Percentiles rank a stretch among this genome's conserved stretches.
These are phyloP conservation scores for Kwoniella sp. DNA, from an alignment of 768 basidiomycete genomes.

Conservation along the genomic window DNA sequence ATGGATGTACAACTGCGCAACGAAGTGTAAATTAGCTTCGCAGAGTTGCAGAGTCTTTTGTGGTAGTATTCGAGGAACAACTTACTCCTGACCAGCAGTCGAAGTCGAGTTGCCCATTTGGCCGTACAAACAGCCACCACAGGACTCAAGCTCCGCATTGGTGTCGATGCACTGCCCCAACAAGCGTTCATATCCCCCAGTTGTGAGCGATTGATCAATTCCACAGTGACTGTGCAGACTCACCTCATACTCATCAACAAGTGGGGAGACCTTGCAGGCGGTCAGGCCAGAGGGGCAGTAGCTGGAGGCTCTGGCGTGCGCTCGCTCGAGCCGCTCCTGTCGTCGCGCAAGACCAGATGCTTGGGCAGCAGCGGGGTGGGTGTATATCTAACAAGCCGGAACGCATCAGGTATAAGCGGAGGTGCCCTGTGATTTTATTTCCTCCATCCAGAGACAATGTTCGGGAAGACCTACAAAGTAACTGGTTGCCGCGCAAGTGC, in stretches of 20 bases:
- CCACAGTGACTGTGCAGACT: neutral
- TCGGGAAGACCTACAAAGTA: constrained; percentile 10
- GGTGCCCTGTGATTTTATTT: too few relatives aligned
- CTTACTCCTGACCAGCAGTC: constrained; percentile 6
- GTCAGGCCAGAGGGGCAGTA: constrained; percentile 15
- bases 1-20: constrained; percentile 14
- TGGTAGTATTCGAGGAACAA: neutral
- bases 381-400: neutral
- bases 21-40: neutral
- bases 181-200: too few relatives aligned
- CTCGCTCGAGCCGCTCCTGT: neutral
- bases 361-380: neutral
- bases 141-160: constrained; percentile 7
- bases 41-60: neutral
- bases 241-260: constrained; percentile 9
- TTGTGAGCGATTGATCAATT: neutral
- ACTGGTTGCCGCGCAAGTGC: neutral
- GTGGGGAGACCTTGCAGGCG: constrained; percentile 1
- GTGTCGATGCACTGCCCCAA: constrained; percentile 9
- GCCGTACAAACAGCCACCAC: constrained; percentile 17
- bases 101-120: constrained; percentile 1
- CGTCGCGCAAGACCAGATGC: constrained; percentile 5
- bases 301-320: neutral
- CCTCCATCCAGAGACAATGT: too few relatives aligned
- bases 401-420: too few relatives aligned